Evolutionary conservation across 768 basidiomycete species (phyloP).

Genomic region (Pleurotus pulmonarius): DNA sequence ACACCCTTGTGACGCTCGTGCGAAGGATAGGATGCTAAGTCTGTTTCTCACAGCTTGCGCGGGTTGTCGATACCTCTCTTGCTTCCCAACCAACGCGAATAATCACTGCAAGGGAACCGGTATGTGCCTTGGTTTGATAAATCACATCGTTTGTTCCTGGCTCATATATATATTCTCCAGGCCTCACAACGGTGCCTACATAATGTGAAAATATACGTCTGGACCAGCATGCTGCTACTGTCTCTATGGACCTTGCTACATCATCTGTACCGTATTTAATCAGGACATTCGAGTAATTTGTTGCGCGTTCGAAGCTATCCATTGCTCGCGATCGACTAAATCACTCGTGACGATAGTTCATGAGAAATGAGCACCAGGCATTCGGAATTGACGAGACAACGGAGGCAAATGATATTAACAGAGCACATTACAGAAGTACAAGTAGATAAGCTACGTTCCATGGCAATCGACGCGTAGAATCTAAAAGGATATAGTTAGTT

Average conservation of each 20-base stretch:
- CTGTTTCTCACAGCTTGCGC: slow-evolving; percentile 55
- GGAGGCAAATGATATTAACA: no score
- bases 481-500: not conserved
- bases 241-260: not conserved
- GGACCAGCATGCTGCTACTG: not conserved
- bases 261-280: slow-evolving; percentile 12
- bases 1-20: slow-evolving; percentile 7
- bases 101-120: slow-evolving; percentile 62
- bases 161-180: not conserved
- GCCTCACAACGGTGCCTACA: slow-evolving; percentile 1
- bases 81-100: slow-evolving; percentile 75
- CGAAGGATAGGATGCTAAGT: not conserved
- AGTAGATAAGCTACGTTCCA: no score
- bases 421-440: no score
- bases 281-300: not conserved
- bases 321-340: no score
- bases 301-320: not conserved
- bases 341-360: no score
- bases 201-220: not conserved
- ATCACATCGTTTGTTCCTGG: not conserved
- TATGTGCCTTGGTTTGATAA: not conserved
- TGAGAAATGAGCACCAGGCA: no score
- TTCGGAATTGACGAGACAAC: no score
- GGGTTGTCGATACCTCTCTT: slow-evolving; percentile 88
- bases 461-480: no score